A percentile compares a stretch with the other conserved stretches of the same genome.
Conservation (phyloP, 768 basidiomycete species). For the Termitomyces sp. region DNA sequence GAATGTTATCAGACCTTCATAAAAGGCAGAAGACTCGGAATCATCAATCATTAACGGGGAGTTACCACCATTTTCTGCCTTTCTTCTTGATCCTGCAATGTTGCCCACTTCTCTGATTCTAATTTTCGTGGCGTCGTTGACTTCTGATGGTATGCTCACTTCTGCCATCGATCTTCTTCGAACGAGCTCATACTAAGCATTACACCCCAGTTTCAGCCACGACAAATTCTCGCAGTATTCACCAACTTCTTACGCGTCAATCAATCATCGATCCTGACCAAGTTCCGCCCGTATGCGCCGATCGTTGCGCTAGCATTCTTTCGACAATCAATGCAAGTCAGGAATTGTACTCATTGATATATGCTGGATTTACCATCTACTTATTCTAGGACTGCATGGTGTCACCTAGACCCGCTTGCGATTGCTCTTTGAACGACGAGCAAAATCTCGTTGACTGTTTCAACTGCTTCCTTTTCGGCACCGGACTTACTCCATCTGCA, state of each 20-base stretch:
- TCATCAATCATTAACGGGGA: no score
- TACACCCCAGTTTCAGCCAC: not conserved
- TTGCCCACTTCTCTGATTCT: not conserved
- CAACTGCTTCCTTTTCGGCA: conserved; percentile 11
- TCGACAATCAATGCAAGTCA: conserved; percentile 2
- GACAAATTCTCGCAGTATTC: conserved; percentile 1
- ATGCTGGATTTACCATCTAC: no score
- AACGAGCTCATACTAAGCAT: not conserved
- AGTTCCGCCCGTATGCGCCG: conserved; percentile 6
- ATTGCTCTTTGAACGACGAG: conserved; percentile 5
- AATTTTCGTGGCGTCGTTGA: not conserved
- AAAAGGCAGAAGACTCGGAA: not conserved
- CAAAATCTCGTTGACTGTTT: conserved; percentile 6
- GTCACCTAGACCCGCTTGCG: not conserved
- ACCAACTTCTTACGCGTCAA: conserved; percentile 12
- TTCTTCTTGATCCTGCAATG: not conserved
- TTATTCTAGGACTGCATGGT: not conserved
- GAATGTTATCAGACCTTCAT: not conserved
- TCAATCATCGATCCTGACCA: conserved; percentile 3
- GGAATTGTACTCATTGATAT: no score
- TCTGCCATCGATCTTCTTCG: not conserved
- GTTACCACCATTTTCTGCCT: no score
- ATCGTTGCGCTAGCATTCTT: not conserved
- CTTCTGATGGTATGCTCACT: not conserved
- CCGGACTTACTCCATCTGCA: not conserved